Evolutionary conservation across 1,139 yeast genomes (phyloP).

Genomic region (Blastobotrys apis): DNA sequence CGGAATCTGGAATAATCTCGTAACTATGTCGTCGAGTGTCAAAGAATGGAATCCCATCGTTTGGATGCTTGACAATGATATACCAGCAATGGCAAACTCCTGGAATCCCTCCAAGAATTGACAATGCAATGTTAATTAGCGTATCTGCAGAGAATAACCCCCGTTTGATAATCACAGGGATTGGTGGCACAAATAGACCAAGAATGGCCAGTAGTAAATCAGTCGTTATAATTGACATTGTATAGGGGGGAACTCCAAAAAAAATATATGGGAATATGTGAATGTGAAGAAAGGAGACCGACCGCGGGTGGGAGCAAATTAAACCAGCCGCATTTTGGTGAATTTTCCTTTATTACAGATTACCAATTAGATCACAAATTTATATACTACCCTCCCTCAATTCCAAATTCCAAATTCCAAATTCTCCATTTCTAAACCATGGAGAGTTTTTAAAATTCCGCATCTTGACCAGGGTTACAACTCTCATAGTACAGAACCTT

Average conservation of each 20-base stretch:
- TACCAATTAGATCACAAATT: too few species aligned
- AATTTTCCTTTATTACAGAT: too few species aligned
- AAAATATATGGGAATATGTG: too few species aligned
- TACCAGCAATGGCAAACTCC: conserved; percentile 50
- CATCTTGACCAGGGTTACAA: conserved; percentile 68
- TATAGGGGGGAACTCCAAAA: too few species aligned
- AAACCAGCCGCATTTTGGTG: too few species aligned
- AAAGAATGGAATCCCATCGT: conserved; percentile 53
- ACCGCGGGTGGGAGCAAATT: too few species aligned
- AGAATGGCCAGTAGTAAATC: conserved; percentile 53
- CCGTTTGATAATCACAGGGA: conserved; percentile 65
- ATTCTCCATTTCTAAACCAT: too few species aligned
- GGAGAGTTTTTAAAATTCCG: conserved; percentile 35
- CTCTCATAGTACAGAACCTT: conserved; percentile 66
- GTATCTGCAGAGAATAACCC: conserved; percentile 63
- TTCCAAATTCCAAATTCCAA: too few species aligned
- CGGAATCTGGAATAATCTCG: conserved; percentile 21
- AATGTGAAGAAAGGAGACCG: too few species aligned
- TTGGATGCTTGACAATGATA: conserved; percentile 40
- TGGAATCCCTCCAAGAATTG: conserved; percentile 65
- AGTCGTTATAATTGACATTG: conserved; percentile 20
- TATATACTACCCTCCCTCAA: too few species aligned
- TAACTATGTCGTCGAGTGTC: conserved; percentile 21
- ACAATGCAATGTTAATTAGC: conserved; percentile 53
- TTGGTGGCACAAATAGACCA: conserved; percentile 64